Evolutionary conservation across 2,329 filamentous ascomycete species (phyloP), one percentile per base, ranked within the genome.

Genomic region (Ophiostoma perfectum): DNA sequence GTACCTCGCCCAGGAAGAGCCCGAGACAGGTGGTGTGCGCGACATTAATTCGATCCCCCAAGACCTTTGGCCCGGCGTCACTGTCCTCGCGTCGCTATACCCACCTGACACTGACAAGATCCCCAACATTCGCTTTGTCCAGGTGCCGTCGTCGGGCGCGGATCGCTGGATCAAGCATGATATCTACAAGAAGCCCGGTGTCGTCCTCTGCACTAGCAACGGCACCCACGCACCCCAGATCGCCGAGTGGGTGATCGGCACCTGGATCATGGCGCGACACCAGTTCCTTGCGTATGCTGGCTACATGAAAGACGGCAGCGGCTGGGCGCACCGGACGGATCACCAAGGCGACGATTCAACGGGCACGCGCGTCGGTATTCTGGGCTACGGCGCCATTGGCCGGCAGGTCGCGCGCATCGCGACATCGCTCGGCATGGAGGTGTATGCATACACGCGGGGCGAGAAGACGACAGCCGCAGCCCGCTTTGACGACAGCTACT

Each of bases 371-470:
- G 79, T 86, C 83, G 82, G 82, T 2, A 82, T 86, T 36, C 76
- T 86, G 2, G 83, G 84, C 6, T 86, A 86, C 70, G 83, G 84
- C 12, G 79, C 78, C 66, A 85, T 86, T 67, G 84, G 83, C 9
- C 79, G 84, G 0, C 83, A 86, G 69, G 79, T 78, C 5, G 84
- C 83, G 3, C 81, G 82, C 11, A 82, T 91, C 4, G 84, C 84
- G 12, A 81, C 81, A 14, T 87, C 88, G 2, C 77, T 92, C 73
- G 91, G 90, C 18, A 88, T 91, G 83, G 81, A 86, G 41, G 84
- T 94, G 0, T 81, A 92, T 74, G 91, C 90, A 0, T 92, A 90
- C 79, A 94, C 90, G 0, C 87, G 90, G 0, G 86, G 85, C 38
- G 85, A 88, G 0, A 87, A 89, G n/a, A 76, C 80, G 8, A 92